Base-by-base conservation (phyloP, 129 eudicot species). In the Silybum marianum region DNA sequence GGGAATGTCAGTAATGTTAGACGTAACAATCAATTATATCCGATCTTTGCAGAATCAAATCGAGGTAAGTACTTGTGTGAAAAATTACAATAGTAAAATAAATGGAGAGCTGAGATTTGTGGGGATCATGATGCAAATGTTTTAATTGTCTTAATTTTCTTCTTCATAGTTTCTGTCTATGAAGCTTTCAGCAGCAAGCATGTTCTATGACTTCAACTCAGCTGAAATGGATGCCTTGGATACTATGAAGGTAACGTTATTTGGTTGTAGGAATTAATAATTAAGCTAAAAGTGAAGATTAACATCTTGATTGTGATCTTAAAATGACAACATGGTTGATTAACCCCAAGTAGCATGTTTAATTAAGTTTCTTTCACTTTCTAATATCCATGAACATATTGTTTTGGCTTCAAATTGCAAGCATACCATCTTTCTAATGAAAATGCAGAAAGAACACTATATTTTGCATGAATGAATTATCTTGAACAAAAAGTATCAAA, bases 1-100 rank as follows among this genome's bases (percentile, higher is more conserved):
- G 98, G 98, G 98, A 79, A 91, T 94, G 98, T 96, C 98, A 30
- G 97, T 94, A 51, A 92, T 92, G 98, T 84, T 92, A 87, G 98
- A 94, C 71, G 96, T 94, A 60, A 92, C 93, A 14, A 92, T 90
- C 77, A 89, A 86, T 75, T 94, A 94, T 83, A 92, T 94, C 9
- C 85, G 91, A 13, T 92, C 98, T 6, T 82, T 94, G 85, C 98
- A 94, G 80, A 94, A 89, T 73, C 98, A 90, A 84, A 94, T 94
- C 23, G 98, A 94, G 92, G 98, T 92, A 88, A 54, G 73, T n/a
- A n/a, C n/a, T 80, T 54, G 10, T 32, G 9, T 36, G 70, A 21
- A 25, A 21, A 39, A 9, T 63, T 19, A 12, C 22, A 32, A 22
- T 0, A 42, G 16, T 19, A 9, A 67, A 60, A 26, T 12, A 5